These are phyloP conservation scores for Neospermospora avenae DNA, from an alignment of 2,329 filamentous ascomycete species.

Conservation along the genomic window DNA sequence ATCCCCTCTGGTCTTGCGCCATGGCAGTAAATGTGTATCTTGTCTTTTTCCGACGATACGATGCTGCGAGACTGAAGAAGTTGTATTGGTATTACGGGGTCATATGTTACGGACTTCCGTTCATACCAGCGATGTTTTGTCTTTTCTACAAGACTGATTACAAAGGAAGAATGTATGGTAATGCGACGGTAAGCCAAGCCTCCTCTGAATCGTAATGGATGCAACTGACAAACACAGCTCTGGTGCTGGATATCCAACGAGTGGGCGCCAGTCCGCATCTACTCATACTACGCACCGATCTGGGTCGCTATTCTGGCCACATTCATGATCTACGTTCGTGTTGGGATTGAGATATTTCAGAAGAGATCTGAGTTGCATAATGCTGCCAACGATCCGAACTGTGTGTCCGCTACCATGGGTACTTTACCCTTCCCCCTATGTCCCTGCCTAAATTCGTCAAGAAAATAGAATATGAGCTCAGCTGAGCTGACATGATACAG, in stretches of 20 bases:
- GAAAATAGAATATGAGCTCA: too few relatives aligned
- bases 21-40: conserved; percentile 62
- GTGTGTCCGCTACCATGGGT: not conserved
- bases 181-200: conserved; percentile 30
- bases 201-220: not conserved
- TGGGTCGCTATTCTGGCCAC: conserved; percentile 62
- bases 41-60: conserved; percentile 55
- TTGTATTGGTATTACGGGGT: conserved; percentile 54
- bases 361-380: conserved; percentile 59
- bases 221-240: conserved; percentile 45
- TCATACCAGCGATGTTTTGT: conserved; percentile 51
- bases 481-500: not conserved
- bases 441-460: too few relatives aligned
- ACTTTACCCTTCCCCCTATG: not conserved
- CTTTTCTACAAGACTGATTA: conserved; percentile 45
- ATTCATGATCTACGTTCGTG: conserved; percentile 62
- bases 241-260: conserved; percentile 75
- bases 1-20: conserved; percentile 53
- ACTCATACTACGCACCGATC: conserved; percentile 69
- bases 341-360: conserved; percentile 63
- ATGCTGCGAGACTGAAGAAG: conserved; percentile 45
- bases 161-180: conserved; percentile 37
- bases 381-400: conserved; percentile 29
- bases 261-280: conserved; percentile 71
- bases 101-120: conserved; percentile 54